Percentiles rank a stretch among this genome's conserved stretches.
These are phyloP conservation scores for Beta macrorhiza DNA, from an alignment of 179 eudicot genomes.

Conservation along the genomic window DNA sequence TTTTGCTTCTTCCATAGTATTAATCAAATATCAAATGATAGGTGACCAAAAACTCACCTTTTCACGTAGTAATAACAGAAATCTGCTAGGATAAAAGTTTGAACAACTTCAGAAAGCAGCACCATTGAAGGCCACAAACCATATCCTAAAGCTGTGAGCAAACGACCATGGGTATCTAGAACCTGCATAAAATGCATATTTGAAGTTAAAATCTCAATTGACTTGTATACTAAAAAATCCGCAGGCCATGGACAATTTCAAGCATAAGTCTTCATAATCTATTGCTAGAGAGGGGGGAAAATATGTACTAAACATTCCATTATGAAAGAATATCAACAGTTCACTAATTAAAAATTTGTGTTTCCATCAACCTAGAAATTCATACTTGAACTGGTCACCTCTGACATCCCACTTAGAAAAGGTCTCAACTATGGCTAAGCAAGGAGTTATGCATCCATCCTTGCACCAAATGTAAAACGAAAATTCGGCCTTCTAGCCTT, in stretches of 20 bases:
- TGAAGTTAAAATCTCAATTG: not conserved
- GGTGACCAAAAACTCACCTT: slow-evolving; percentile 13
- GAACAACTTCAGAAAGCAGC: slow-evolving; percentile 38
- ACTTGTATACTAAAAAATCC: not conserved
- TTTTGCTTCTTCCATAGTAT: not conserved
- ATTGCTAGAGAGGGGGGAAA: too few species aligned
- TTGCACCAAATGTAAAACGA: not conserved
- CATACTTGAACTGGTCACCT: not conserved
- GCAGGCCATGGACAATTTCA: not conserved
- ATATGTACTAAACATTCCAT: not conserved
- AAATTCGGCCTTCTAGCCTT: too few species aligned
- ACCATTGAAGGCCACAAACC: slow-evolving; percentile 41
- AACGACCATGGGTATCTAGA: slow-evolving; percentile 33
- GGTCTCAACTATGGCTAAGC: not conserved
- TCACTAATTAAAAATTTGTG: not conserved
- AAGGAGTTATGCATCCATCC: not conserved
- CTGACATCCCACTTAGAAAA: not conserved
- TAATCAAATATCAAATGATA: not conserved
- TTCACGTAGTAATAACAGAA: slow-evolving; percentile 42
- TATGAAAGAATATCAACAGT: not conserved
- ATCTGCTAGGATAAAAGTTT: slow-evolving; percentile 41
- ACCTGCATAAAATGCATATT: slow-evolving; percentile 23
- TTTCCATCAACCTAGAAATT: not conserved
- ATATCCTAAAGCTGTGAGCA: slow-evolving; percentile 36
- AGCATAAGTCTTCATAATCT: not conserved